These are phyloP conservation scores for Paracoccidioides lutzii DNA, from an alignment of 2,329 filamentous ascomycete species.

Conservation along the genomic window DNA sequence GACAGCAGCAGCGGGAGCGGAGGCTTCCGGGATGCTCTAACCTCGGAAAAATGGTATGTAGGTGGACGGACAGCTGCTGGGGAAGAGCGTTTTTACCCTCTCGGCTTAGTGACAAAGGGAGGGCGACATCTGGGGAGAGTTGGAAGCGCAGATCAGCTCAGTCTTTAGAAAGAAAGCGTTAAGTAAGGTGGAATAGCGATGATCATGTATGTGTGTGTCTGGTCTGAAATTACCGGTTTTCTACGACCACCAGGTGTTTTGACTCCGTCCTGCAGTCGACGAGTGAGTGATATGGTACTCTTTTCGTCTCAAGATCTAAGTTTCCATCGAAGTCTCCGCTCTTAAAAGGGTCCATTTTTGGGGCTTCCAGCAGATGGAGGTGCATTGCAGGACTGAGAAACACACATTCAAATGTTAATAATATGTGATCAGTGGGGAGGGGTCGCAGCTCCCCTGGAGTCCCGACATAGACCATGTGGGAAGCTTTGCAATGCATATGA, in stretches of 20 bases:
- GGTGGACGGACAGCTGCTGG: constrained; percentile 35
- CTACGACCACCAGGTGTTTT: no score
- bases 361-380: no score
- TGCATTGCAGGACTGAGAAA: no score
- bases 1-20: constrained; percentile 36
- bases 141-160: constrained; percentile 38
- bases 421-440: background rate
- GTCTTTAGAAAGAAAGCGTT: constrained; percentile 24
- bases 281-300: no score
- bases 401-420: background rate
- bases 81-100: constrained; percentile 37
- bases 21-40: constrained; percentile 36
- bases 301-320: no score
- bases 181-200: no score
- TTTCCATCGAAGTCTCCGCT: no score
- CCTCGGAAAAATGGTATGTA: constrained; percentile 40
- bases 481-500: background rate
- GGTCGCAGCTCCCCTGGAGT: background rate
- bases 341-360: no score
- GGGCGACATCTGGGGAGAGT: constrained; percentile 31
- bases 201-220: background rate
- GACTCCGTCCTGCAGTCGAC: no score
- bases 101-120: constrained; percentile 36
- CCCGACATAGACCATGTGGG: background rate
- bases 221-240: background rate